A percentile compares a stretch with the other conserved stretches of the same genome.
phyloP scores from a whole-genome alignment of 2,329 filamentous ascomycete genomes.

The Aureobasidium sp. region DNA sequence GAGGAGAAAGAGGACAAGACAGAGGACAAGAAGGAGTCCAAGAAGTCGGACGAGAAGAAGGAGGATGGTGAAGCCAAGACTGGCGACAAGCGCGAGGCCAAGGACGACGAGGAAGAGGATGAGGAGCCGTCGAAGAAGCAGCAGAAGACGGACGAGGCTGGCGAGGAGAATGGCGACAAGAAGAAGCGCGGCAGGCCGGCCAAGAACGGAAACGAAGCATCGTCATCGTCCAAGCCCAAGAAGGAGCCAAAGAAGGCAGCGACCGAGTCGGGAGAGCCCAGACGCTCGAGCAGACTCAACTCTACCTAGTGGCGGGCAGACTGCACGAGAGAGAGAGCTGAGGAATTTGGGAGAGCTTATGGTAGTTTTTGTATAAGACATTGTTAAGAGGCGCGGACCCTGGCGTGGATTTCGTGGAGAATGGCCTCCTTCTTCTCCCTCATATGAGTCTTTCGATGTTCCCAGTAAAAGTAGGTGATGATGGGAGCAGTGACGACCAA shows the following conservation, averaged over 20 bases:
- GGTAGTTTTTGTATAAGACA: background rate
- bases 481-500: slow-evolving; percentile 23
- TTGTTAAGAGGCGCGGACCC: background rate
- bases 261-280: slow-evolving; percentile 42
- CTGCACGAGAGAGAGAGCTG: background rate
- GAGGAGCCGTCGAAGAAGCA: slow-evolving; percentile 25
- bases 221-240: slow-evolving; percentile 31
- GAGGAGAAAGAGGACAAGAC: slow-evolving; percentile 22
- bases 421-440: slow-evolving; percentile 26
- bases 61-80: slow-evolving; percentile 25
- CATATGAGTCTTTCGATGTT: slow-evolving; percentile 29
- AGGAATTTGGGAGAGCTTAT: background rate
- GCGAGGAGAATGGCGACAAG: slow-evolving; percentile 32
- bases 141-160: slow-evolving; percentile 23
- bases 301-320: background rate
- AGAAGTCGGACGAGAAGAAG: slow-evolving; percentile 21
- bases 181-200: slow-evolving; percentile 39
- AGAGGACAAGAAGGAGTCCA: slow-evolving; percentile 24
- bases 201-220: slow-evolving; percentile 27
- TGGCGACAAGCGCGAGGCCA: slow-evolving; percentile 28
- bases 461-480: slow-evolving; percentile 26
- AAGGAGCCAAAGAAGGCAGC: slow-evolving; percentile 43
- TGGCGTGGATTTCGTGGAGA: slow-evolving; percentile 24
- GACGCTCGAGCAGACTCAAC: slow-evolving; percentile 39
- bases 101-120: slow-evolving; percentile 22